Base-by-base conservation (phyloP, 768 basidiomycete genomes). In the Termitomyces heimii region DNA sequence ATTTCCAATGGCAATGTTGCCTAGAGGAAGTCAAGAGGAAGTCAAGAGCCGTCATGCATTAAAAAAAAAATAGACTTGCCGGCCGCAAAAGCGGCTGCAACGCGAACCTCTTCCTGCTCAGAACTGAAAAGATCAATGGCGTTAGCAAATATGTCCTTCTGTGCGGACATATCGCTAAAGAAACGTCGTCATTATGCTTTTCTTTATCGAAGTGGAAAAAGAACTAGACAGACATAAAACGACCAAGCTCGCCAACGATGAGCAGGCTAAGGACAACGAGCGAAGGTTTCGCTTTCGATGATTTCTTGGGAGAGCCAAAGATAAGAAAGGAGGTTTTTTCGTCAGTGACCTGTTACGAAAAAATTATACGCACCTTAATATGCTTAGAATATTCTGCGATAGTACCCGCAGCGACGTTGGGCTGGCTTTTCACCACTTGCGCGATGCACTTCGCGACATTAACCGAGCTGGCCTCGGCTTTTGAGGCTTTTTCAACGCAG, bases 1-100 rank as follows among this genome's bases (percentile, higher is more conserved):
- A 65, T 93, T 96, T 5, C 97, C 97, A 40, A 98, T 95, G 13
- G 95, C 92, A 50, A 99, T 91, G 68, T 98, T 98, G 37, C 95
- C 94, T 89, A 58, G 31, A 50, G 26, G 14, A n/a, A n/a, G n/a
- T n/a, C n/a, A n/a, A n/a, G n/a, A 31, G 16, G 10, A 29, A 49
- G 40, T 42, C 39, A 40, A 35, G 4, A 55, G 49, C 24, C 20
- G 59, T 20, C 14, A 52, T 20, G 14, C 44, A 28, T 22, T 7
- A 18, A 40, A 18, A 26, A 2, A 35, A 59, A 49, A 14, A 9
- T 35, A 32, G 10, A n/a, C 80, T 58, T 64, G 87, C 93, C 93
- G 34, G 91, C 91, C 51, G 97, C 92, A 65, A 98, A 98, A 0
- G 97, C 93, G 35, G 96, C 95, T 35, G 95, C 92, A 34, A 90